Evolutionary conservation across 139 green algal genomes (phyloP), one percentile per base, ranked within the genome.

Genomic region (Haematococcus lacustris): DNA sequence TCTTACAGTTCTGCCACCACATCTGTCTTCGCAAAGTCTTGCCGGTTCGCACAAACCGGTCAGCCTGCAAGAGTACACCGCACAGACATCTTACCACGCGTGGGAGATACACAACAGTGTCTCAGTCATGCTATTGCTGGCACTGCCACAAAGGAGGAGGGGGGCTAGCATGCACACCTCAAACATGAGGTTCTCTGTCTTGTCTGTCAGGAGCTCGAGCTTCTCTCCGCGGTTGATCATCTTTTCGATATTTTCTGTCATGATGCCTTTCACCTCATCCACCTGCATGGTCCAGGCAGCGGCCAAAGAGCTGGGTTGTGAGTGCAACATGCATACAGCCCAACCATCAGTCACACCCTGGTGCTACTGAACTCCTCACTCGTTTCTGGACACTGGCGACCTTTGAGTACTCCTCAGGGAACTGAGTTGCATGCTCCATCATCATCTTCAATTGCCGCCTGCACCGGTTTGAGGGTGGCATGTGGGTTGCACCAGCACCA

Each of bases 171-270:
- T n/a, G 33, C 74, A 1, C 33, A 91, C 91, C 86, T 97, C 91
- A 65, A 88, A 92, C 38, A 93, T 90, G 53, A 98, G 87, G 74
- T 94, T 93, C 69, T 98, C 94, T 7, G 94, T 97, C 76, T 98
- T 98, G 79, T 97, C 94, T 61, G 97, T 91, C 67, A 98, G 80
- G 68, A 97, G 79, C 85, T 98, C 94, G 41, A 98, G 93, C 85
- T 97, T 97, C 80, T 98, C 94, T 1, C 94, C 94, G 0, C 94
- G 87, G 62, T 95, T 90, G 63, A 98, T 73, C 74, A 98, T 92
- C 80, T 91, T 91, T 76, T 98, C 94, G 47, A 98, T 98, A 86
- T 98, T 98, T 37, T 98, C 93, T 50, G 94, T 93, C 94, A 98
- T 98, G 75, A 98, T 92, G 76, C 90, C 88, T 80, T 98, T 98